phyloP scores from a whole-genome alignment of 2,329 filamentous ascomycete species.

The Penicillium sp. region DNA sequence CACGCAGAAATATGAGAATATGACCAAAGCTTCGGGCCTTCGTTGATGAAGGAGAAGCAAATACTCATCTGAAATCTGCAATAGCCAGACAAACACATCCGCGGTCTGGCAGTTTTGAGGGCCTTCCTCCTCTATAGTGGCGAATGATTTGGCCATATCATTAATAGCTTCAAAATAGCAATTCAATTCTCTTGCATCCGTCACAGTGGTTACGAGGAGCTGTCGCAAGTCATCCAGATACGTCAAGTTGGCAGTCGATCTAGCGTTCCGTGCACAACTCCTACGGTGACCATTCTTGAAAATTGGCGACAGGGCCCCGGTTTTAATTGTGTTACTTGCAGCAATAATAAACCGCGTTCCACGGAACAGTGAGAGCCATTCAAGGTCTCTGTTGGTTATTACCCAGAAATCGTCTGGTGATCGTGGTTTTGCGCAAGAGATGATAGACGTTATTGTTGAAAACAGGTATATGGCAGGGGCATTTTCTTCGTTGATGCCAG shows the following conservation, averaged over 20 bases:
- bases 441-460: slow-evolving; percentile 35
- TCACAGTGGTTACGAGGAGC: slow-evolving; percentile 9
- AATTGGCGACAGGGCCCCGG: slow-evolving; percentile 15
- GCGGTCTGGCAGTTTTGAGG: slow-evolving; percentile 16
- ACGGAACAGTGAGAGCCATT: slow-evolving; percentile 38
- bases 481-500: slow-evolving; percentile 30
- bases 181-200: neutral
- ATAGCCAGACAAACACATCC: slow-evolving; percentile 23
- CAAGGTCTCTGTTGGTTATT: slow-evolving; percentile 29
- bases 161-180: slow-evolving; percentile 17
- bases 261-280: slow-evolving; percentile 5
- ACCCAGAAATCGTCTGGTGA: slow-evolving; percentile 33
- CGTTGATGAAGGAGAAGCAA: slow-evolving; percentile 15
- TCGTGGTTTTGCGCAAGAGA: slow-evolving; percentile 34
- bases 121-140: slow-evolving; percentile 7
- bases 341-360: slow-evolving; percentile 33
- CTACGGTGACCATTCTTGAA: slow-evolving; percentile 15
- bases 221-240: slow-evolving; percentile 16
- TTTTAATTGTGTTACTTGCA: slow-evolving; percentile 19
- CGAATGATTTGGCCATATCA: slow-evolving; percentile 15
- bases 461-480: slow-evolving; percentile 38
- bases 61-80: slow-evolving; percentile 20
- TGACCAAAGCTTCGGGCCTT: slow-evolving; percentile 19
- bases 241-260: neutral
- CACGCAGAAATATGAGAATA: slow-evolving; percentile 23